Percentiles rank a stretch among this genome's conserved stretches.
Evolutionary conservation across 2,329 filamentous ascomycete genomes (phyloP).

Genomic region (Tolypocladium pustulatum): DNA sequence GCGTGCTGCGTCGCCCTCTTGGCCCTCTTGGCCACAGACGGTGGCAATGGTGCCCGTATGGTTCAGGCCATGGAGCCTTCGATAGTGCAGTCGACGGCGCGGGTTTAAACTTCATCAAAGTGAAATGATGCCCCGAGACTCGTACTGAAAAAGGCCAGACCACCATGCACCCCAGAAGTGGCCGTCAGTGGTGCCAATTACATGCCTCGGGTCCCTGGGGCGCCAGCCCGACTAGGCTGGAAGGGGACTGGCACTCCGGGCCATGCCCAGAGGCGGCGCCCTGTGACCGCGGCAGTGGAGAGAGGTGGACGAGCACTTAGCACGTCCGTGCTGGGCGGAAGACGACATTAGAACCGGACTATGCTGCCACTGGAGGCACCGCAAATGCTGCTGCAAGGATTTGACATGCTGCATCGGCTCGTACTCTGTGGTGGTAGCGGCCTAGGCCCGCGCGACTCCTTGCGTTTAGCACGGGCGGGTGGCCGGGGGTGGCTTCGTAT

Average conservation of each 20-base stretch:
- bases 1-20: neutral
- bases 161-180: slow-evolving; percentile 7
- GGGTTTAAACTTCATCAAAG: neutral
- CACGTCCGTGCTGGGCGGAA: neutral
- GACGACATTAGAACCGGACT: neutral
- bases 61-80: neutral
- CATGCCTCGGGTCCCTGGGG: slow-evolving; percentile 6
- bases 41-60: neutral
- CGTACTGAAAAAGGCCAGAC: neutral
- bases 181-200: slow-evolving; percentile 7
- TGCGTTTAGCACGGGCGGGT: neutral
- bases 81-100: neutral
- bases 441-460: neutral
- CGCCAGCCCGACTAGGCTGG: neutral
- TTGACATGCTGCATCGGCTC: neutral
- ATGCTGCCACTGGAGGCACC: neutral
- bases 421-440: neutral
- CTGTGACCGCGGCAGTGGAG: neutral
- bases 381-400: neutral
- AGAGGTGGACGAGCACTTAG: neutral
- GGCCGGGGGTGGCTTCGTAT: neutral
- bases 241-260: neutral
- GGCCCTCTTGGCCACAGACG: neutral
- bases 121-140: neutral
- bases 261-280: neutral